Base-by-base conservation (phyloP, 129 eudicot genomes). In the Pittosporum tobira region DNA sequence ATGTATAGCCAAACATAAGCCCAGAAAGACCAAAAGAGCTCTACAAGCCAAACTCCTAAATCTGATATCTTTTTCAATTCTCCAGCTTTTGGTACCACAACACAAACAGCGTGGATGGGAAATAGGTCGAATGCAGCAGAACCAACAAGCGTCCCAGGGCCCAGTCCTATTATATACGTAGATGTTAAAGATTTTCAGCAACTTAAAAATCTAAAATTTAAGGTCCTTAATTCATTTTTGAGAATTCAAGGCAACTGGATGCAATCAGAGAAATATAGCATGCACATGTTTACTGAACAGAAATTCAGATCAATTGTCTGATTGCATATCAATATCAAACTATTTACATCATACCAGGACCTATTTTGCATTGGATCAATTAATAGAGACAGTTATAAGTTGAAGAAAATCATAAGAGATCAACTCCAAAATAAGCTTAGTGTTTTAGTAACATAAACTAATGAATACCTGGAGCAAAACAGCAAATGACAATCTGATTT, bases 131-230 rank as follows among this genome's bases (percentile, higher is more conserved):
- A 90, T n/a, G 97, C 97, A 78, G 97, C 97, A 58, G 97, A 85
- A 73, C 97, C 97, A 68, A 90, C 94, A 66, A 90, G 94, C 24
- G 97, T 90, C 62, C 97, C 97, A 48, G 95, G 97, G 69, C 97
- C 97, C 67, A 90, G 76, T 47, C 97, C 97, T 88, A 71, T 65
- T 8, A 23, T n/a, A 63, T 53, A 52, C 71, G n/a, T 0, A 56
- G 22, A 65, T 43, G 30, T 61, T 62, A 64, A 12, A 62, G 22
- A 52, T 3, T 12, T 54, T 14, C 45, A 57, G 25, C 6, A 16
- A 21, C 44, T 3, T 43, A 15, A 19, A 27, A 25, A 5, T 54
- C 11, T 31, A 51, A 28, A 51, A 37, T 21, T 24, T 23, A 22
- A 51, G 14, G 56, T 7, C 29, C 24, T 24, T 7, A 48, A 18